phyloP scores from a whole-genome alignment of 768 basidiomycete genomes.

The Tulasnella sp. region DNA sequence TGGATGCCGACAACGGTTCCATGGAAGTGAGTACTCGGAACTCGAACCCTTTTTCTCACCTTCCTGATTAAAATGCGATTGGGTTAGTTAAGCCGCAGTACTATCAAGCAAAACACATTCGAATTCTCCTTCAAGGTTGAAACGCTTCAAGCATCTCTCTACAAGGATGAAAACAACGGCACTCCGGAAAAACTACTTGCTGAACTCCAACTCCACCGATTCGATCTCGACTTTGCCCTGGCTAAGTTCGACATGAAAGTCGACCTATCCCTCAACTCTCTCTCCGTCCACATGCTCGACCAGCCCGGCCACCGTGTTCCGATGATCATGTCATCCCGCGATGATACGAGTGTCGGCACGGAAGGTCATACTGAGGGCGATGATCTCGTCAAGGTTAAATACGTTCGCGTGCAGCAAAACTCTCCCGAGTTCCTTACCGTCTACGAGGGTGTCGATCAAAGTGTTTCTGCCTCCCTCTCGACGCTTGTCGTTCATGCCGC shows the following conservation, averaged over 20 bases:
- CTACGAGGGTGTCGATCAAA: slow-evolving; percentile 82
- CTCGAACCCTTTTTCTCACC: not conserved
- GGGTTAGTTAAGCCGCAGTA: not conserved
- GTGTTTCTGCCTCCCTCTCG: slow-evolving; percentile 73
- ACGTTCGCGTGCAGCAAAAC: slow-evolving; percentile 64
- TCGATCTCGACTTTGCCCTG: slow-evolving; percentile 60
- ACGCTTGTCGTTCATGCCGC: slow-evolving; percentile 82
- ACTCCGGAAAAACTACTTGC: slow-evolving; percentile 60
- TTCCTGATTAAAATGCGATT: not conserved
- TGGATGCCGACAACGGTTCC: slow-evolving; percentile 53
- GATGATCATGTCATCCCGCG: slow-evolving; percentile 13
- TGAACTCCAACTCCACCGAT: slow-evolving; percentile 64
- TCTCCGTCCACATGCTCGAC: slow-evolving; percentile 16
- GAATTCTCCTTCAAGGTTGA: slow-evolving; percentile 85
- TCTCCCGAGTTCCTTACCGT: slow-evolving; percentile 75
- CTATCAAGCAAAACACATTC: slow-evolving; percentile 47
- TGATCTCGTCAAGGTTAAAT: slow-evolving; percentile 69
- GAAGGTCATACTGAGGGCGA: slow-evolving; percentile 21
- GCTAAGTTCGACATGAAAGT: slow-evolving; percentile 82
- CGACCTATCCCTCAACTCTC: slow-evolving; percentile 62
- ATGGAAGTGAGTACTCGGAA: not conserved
- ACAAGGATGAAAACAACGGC: slow-evolving; percentile 49
- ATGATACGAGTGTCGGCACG: slow-evolving; percentile 13
- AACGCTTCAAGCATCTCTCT: slow-evolving; percentile 65
- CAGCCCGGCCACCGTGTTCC: slow-evolving; percentile 19